Evolutionary conservation across 129 eudicot genomes (phyloP).

Genomic region (Flaveria linearis): DNA sequence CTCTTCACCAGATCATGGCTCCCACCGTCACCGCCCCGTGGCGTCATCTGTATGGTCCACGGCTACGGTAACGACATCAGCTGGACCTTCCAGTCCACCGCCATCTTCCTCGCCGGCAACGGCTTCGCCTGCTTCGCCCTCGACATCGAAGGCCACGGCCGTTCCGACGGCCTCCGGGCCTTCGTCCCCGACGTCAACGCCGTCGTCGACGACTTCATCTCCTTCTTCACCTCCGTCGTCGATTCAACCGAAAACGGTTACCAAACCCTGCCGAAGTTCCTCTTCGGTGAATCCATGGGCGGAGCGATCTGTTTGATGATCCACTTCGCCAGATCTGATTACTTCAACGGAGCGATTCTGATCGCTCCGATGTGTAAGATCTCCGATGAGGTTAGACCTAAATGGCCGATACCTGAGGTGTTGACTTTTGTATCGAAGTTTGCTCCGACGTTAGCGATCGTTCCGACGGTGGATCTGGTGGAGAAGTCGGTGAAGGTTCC

Average conservation of each 20-base stretch:
- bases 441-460: conserved; percentile 76
- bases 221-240: conserved; percentile 46
- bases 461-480: conserved; percentile 74
- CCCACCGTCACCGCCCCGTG: conserved; percentile 68
- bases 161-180: conserved; percentile 75
- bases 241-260: conserved; percentile 27
- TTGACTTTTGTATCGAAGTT: conserved; percentile 57
- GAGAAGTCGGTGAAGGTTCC: conserved; percentile 76
- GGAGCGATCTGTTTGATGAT: conserved; percentile 82
- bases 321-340: conserved; percentile 35
- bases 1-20: conserved; percentile 80
- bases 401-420: conserved; percentile 83
- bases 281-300: conserved; percentile 91
- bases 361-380: conserved; percentile 89
- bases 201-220: conserved; percentile 58
- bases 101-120: conserved; percentile 71
- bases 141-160: conserved; percentile 85
- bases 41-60: conserved; percentile 80
- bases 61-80: conserved; percentile 93
- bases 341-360: conserved; percentile 66
- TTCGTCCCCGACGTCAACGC: conserved; percentile 69
- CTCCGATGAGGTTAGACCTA: conserved; percentile 67
- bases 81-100: conserved; percentile 82
- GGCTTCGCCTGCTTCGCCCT: conserved; percentile 83
- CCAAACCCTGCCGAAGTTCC: conserved; percentile 47